These are phyloP conservation scores for Globisporangium camurandrum DNA, from an alignment of 352 stramenopile genomes.

Conservation along the genomic window DNA sequence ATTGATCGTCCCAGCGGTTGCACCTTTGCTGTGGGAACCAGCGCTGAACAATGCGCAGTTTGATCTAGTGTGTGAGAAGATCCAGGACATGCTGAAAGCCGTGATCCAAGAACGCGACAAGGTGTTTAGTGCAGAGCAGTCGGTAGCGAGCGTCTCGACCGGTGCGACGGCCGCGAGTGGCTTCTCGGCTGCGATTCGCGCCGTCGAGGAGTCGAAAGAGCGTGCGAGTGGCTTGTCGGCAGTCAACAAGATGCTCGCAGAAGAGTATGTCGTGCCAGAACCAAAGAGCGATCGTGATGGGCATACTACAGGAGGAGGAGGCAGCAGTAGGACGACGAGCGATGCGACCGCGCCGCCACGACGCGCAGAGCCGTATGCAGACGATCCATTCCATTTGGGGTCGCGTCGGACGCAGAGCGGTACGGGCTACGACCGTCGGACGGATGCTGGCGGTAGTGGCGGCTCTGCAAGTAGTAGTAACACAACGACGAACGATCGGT, in stretches of 20 bases:
- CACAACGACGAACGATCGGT: too few relatives aligned
- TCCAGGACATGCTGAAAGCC: slow-evolving; percentile 86
- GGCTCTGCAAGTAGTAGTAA: too few relatives aligned
- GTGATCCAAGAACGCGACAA: slow-evolving; percentile 81
- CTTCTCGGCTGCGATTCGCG: slow-evolving; percentile 57
- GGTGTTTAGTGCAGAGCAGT: slow-evolving; percentile 60
- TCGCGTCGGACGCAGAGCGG: slow-evolving; percentile 40
- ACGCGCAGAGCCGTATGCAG: slow-evolving; percentile 61
- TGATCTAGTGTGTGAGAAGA: slow-evolving; percentile 80
- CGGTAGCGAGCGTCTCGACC: slow-evolving; percentile 53
- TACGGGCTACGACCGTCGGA: slow-evolving; percentile 20
- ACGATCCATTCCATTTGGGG: slow-evolving; percentile 72
- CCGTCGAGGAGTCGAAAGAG: slow-evolving; percentile 62
- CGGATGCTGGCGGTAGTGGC: slow-evolving; percentile 15
- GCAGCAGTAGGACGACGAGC: too few relatives aligned
- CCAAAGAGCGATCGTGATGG: slow-evolving; percentile 22
- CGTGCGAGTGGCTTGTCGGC: slow-evolving; percentile 51
- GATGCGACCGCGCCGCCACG: slow-evolving; percentile 18
- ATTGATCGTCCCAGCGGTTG: slow-evolving; percentile 73
- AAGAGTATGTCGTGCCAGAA: slow-evolving; percentile 71
- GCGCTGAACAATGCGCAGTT: slow-evolving; percentile 78
- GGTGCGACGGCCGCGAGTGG: slow-evolving; percentile 50
- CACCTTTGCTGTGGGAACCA: slow-evolving; percentile 73
- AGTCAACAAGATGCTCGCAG: slow-evolving; percentile 70
- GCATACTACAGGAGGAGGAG: too few relatives aligned